Percentiles rank a stretch among this genome's conserved stretches.
Evolutionary conservation across 805 yeast species (phyloP).

Genomic region (Wickerhamiella hasegawae): DNA sequence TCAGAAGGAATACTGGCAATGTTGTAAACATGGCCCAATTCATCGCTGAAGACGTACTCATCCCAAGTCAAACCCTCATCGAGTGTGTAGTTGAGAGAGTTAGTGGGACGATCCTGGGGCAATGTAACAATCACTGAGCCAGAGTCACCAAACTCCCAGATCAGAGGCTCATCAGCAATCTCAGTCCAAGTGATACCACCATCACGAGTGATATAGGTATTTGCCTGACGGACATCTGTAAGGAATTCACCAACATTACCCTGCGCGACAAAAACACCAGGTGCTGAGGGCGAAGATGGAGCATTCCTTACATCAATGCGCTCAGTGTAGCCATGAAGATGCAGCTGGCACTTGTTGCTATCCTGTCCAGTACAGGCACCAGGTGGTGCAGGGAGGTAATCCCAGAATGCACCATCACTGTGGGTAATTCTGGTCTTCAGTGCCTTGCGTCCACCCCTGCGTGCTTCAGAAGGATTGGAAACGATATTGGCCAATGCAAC

Average conservation of each 20-base stretch:
- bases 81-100: slow-evolving; percentile 44
- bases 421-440: slow-evolving; percentile 63
- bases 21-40: slow-evolving; percentile 43
- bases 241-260: slow-evolving; percentile 74
- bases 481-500: slow-evolving; percentile 62
- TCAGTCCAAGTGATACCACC: slow-evolving; percentile 87
- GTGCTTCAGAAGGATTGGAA: slow-evolving; percentile 32
- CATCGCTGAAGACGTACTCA: slow-evolving; percentile 44
- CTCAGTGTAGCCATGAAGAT: slow-evolving; percentile 84
- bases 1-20: slow-evolving; percentile 85
- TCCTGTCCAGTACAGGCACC: slow-evolving; percentile 42
- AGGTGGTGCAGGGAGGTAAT: slow-evolving; percentile 49
- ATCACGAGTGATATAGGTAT: slow-evolving; percentile 71
- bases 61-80: slow-evolving; percentile 74
- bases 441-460: slow-evolving; percentile 32
- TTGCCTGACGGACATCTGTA: slow-evolving; percentile 32
- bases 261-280: slow-evolving; percentile 79
- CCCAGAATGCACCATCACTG: slow-evolving; percentile 89
- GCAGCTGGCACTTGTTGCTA: slow-evolving; percentile 50
- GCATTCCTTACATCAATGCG: slow-evolving; percentile 72
- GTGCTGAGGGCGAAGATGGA: slow-evolving; percentile 73
- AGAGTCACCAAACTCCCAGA: slow-evolving; percentile 96
- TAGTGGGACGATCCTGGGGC: slow-evolving; percentile 39
- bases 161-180: slow-evolving; percentile 50
- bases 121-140: slow-evolving; percentile 75